phyloP scores from a whole-genome alignment of 768 basidiomycete genomes.

The Boletus subcaerulescens region DNA sequence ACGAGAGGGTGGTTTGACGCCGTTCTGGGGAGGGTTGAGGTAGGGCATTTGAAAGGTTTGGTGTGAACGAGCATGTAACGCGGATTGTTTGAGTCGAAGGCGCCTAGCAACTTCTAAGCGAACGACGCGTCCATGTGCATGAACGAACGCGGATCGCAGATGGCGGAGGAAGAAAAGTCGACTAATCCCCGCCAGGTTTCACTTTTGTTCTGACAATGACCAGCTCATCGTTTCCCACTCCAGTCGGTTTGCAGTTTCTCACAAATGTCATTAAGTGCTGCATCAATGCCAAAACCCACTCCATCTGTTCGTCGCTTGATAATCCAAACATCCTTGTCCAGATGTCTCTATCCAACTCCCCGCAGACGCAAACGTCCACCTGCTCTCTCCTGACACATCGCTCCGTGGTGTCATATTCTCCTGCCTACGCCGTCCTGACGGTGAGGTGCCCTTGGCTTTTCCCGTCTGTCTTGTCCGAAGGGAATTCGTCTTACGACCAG shows the following conservation, averaged over 20 bases:
- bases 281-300: slow-evolving; percentile 20
- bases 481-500: neutral
- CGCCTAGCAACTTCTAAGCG: neutral
- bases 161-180: too few species aligned
- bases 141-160: too few species aligned
- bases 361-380: slow-evolving; percentile 21
- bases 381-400: slow-evolving; percentile 12
- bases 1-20: slow-evolving; percentile 33
- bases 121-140: too few species aligned
- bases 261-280: neutral
- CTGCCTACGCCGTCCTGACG: neutral
- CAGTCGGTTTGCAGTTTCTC: neutral
- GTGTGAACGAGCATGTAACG: neutral
- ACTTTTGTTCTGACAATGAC: neutral
- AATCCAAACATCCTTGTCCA: slow-evolving; percentile 2
- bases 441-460: neutral
- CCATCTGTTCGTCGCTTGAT: slow-evolving; percentile 16
- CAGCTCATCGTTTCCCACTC: too few species aligned
- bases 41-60: neutral
- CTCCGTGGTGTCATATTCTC: slow-evolving; percentile 13
- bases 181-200: too few species aligned
- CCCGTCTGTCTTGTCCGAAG: neutral
- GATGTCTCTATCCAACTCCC: neutral
- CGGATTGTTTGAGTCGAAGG: neutral
- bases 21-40: slow-evolving; percentile 10